Percentiles rank a stretch among this genome's conserved stretches.
These are phyloP conservation scores for Volvariella surrecta DNA, from an alignment of 1,284 basidiomycete species.

Conservation along the genomic window DNA sequence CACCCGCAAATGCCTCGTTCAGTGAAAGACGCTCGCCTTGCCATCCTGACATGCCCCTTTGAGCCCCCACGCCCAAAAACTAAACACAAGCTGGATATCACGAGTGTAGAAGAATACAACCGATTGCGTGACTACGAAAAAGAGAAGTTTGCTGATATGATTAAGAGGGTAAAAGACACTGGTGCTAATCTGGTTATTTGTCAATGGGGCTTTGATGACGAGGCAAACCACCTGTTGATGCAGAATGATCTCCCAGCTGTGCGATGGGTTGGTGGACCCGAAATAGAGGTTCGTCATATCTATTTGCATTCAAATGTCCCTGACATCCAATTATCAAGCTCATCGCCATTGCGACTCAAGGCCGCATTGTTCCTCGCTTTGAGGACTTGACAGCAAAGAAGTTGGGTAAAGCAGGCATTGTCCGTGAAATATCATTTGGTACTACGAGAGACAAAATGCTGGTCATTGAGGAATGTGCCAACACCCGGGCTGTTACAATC, in stretches of 20 bases:
- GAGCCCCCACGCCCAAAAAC: constrained; percentile 99
- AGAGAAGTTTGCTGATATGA: constrained; percentile 96
- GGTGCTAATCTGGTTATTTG: constrained; percentile 98
- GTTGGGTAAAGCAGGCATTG: constrained; percentile 88
- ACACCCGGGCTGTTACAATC: constrained; percentile 92
- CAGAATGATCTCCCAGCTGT: constrained; percentile 98
- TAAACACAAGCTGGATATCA: constrained; percentile 98
- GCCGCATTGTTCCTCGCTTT: constrained; percentile 96
- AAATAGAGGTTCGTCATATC: constrained; percentile 74
- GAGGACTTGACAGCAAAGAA: constrained; percentile 91
- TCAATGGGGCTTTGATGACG: constrained; percentile 99
- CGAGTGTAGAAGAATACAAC: constrained; percentile 96
- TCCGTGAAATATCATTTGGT: constrained; percentile 92
- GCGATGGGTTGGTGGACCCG: constrained; percentile 97
- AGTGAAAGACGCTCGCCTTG: constrained; percentile 86
- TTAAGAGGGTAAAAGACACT: constrained; percentile 94
- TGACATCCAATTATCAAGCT: constrained; percentile 39
- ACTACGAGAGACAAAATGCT: constrained; percentile 99
- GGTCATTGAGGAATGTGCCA: constrained; percentile 97
- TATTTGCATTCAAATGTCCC: not conserved
- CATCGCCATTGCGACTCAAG: constrained; percentile 97
- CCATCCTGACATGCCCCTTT: constrained; percentile 98
- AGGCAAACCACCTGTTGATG: constrained; percentile 97
- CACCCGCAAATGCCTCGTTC: constrained; percentile 95
- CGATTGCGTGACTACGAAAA: constrained; percentile 94